Evolutionary conservation across 2,329 filamentous ascomycete species (phyloP).

Genomic region (Colletotrichum musicola): DNA sequence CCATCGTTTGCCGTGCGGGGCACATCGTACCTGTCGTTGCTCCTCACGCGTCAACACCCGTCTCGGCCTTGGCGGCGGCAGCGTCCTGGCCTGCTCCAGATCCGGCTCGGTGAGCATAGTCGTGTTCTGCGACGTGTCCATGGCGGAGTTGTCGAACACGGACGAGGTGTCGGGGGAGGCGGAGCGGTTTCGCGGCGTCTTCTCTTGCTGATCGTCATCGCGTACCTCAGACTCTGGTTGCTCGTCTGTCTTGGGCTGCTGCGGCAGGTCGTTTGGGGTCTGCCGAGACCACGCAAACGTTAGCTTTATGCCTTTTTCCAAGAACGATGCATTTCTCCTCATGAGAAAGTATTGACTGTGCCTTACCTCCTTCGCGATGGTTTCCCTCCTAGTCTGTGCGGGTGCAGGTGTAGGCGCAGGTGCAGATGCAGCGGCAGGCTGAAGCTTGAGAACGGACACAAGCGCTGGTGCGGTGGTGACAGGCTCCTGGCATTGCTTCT

Average conservation of each 20-base stretch:
- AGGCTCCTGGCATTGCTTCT: conserved; percentile 43
- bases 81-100: conserved; percentile 37
- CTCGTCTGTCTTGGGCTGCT: neutral
- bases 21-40: conserved; percentile 61
- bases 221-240: neutral
- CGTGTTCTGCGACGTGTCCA: conserved; percentile 63
- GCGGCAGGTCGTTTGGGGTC: conserved; percentile 9
- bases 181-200: conserved; percentile 18
- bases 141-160: conserved; percentile 62
- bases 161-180: conserved; percentile 57
- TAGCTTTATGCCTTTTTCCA: neutral
- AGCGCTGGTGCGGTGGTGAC: conserved; percentile 2
- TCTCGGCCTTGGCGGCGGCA: conserved; percentile 41
- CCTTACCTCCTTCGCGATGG: conserved; percentile 23
- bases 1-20: neutral
- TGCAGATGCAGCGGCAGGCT: neutral
- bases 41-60: conserved; percentile 62
- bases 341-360: neutral
- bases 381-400: conserved; percentile 5
- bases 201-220: conserved; percentile 11
- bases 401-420: conserved; percentile 3
- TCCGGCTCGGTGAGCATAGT: conserved; percentile 64
- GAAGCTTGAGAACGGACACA: neutral
- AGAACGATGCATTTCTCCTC: neutral
- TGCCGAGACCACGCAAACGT: neutral